Evolutionary conservation across 2,329 filamentous ascomycete species (phyloP).

Genomic region (Beauveria sp.): DNA sequence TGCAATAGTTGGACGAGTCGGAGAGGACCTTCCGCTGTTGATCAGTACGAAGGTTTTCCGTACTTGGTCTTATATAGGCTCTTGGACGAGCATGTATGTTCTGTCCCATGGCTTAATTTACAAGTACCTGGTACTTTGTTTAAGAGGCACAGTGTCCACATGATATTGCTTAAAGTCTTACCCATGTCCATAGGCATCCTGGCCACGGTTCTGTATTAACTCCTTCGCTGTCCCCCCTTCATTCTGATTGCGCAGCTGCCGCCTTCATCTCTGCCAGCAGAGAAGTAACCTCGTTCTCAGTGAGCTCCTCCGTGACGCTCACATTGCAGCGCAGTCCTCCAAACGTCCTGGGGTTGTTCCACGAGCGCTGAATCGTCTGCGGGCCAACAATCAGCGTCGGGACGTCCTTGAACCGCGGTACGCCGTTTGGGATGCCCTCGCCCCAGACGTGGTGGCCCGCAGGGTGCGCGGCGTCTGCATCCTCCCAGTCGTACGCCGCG

Average conservation of each 20-base stretch:
- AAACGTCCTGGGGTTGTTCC: constrained; percentile 5
- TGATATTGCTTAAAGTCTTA: not conserved
- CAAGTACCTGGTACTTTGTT: not conserved
- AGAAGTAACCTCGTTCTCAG: not conserved
- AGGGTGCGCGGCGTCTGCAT: not conserved
- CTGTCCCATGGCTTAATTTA: not conserved
- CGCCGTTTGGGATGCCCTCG: not conserved
- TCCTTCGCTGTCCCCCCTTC: not conserved
- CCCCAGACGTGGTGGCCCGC: not conserved
- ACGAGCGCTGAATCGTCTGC: not conserved
- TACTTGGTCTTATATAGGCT: constrained; percentile 5
- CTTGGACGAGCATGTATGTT: not conserved
- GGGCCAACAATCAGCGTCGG: constrained; percentile 8
- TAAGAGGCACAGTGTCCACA: not conserved
- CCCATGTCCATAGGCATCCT: not conserved
- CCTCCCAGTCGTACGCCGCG: not conserved
- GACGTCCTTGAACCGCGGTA: not conserved
- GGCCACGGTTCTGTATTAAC: not conserved
- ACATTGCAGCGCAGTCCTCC: not conserved
- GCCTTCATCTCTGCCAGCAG: constrained; percentile 10
- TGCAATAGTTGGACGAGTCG: not conserved
- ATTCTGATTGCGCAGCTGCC: not conserved
- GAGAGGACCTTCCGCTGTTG: not conserved
- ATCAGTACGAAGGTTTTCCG: not conserved
- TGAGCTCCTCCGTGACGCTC: not conserved